Evolutionary conservation across 192 early-diverging fungal species (phyloP).

Genomic region (Gaertneriomyces semiglobifer): DNA sequence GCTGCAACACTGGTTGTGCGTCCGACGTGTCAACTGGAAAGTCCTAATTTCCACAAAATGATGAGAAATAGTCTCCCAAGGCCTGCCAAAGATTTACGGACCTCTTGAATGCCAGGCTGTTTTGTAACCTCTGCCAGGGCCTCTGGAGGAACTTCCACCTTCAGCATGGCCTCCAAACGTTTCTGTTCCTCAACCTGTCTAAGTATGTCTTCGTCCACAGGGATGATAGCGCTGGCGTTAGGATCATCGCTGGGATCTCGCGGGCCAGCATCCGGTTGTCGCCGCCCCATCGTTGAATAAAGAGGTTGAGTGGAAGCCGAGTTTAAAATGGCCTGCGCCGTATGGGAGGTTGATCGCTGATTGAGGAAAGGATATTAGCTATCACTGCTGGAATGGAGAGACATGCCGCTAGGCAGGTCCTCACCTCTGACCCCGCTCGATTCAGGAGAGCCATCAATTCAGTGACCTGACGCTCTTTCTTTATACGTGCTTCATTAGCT

Average conservation of each 20-base stretch:
- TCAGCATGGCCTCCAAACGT: slow-evolving; percentile 24
- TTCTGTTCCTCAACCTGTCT: slow-evolving; percentile 24
- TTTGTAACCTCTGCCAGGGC: slow-evolving; percentile 29
- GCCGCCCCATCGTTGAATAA: no score
- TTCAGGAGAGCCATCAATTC: no score
- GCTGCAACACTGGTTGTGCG: slow-evolving; percentile 9
- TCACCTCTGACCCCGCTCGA: no score
- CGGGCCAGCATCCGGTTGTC: no score
- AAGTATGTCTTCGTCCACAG: slow-evolving; percentile 28
- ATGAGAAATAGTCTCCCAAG: not conserved
- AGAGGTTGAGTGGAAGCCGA: no score
- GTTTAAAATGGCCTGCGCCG: no score
- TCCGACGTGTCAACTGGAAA: slow-evolving; percentile 23
- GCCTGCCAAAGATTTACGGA: not conserved
- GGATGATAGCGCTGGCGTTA: slow-evolving; percentile 26
- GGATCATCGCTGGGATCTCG: slow-evolving; percentile 10
- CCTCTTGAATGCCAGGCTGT: slow-evolving; percentile 14
- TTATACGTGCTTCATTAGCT: not conserved
- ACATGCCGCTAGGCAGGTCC: no score
- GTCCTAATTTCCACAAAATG: slow-evolving; percentile 6
- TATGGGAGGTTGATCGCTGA: no score
- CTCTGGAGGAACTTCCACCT: slow-evolving; percentile 27
- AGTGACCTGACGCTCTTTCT: no score
- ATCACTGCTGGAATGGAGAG: no score
- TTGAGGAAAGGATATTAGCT: no score